These are phyloP conservation scores for Boletus coccyginus DNA, from an alignment of 768 basidiomycete genomes.

Conservation along the genomic window DNA sequence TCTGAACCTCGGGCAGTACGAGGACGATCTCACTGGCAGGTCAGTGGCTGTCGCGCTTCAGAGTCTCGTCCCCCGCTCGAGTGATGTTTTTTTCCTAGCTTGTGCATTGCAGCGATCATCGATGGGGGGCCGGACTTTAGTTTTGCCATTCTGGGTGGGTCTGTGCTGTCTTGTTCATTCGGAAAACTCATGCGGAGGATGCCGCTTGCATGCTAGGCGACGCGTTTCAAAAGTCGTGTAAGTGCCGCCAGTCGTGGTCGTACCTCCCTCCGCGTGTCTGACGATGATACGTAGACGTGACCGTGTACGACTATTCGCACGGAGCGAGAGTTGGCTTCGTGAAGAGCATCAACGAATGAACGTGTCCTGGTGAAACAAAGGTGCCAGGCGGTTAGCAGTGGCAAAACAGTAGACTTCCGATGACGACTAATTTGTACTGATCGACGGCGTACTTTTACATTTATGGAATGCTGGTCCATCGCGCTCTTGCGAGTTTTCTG, in stretches of 20 bases:
- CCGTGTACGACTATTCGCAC: slow-evolving; percentile 57
- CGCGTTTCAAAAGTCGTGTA: slow-evolving; percentile 67
- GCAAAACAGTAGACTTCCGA: background rate
- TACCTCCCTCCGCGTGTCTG: background rate
- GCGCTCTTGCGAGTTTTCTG: too few relatives aligned
- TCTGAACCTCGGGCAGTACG: slow-evolving; percentile 52
- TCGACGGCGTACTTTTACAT: background rate
- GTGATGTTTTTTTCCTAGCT: slow-evolving; percentile 24
- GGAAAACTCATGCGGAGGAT: background rate
- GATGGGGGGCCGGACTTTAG: slow-evolving; percentile 25
- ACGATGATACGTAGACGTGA: slow-evolving; percentile 45
- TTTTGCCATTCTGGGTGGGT: slow-evolving; percentile 21
- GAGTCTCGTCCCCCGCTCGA: background rate
- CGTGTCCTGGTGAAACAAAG: background rate
- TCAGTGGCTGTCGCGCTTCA: background rate
- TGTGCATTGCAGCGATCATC: slow-evolving; percentile 57
- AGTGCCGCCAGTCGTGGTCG: slow-evolving; percentile 13
- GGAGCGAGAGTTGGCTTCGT: slow-evolving; percentile 56
- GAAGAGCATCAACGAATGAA: slow-evolving; percentile 42
- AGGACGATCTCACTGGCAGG: slow-evolving; percentile 30
- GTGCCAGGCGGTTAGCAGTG: too few relatives aligned
- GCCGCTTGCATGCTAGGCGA: slow-evolving; percentile 36
- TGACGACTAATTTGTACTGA: background rate
- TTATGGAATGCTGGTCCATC: too few relatives aligned
- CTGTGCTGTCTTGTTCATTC: background rate